Evolutionary conservation across 179 eudicot genomes (phyloP).

Genomic region (Sideroxylon spinosum): DNA sequence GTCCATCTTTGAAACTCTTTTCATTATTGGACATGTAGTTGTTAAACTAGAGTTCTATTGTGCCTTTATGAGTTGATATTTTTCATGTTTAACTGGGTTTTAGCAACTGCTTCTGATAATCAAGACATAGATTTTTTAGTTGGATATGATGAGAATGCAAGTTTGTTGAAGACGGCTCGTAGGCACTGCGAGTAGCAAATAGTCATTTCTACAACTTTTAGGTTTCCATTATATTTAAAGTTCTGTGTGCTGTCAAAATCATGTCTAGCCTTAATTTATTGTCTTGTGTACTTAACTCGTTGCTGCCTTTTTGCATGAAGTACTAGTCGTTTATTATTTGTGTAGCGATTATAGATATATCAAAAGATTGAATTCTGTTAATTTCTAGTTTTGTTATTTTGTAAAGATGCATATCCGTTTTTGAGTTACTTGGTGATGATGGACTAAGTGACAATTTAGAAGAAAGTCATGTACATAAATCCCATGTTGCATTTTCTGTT

Average conservation of each 20-base stretch:
- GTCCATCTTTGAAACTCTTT: not conserved
- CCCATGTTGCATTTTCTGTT: slow-evolving; percentile 82
- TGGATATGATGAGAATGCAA: slow-evolving; percentile 20
- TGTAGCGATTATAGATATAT: slow-evolving; percentile 4
- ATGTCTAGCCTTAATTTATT: not conserved
- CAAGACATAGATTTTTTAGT: slow-evolving; percentile 24
- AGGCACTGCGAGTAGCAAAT: slow-evolving; percentile 37
- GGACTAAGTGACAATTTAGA: slow-evolving; percentile 38
- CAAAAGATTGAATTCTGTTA: not conserved
- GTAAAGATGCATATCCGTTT: slow-evolving; percentile 49
- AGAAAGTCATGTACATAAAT: slow-evolving; percentile 42
- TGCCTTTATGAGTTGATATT: slow-evolving; percentile 5
- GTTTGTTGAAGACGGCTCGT: slow-evolving; percentile 32
- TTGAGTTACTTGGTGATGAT: slow-evolving; percentile 75
- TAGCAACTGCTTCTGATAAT: slow-evolving; percentile 23
- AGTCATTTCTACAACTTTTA: slow-evolving; percentile 1
- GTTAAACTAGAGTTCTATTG: not conserved
- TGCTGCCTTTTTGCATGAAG: slow-evolving; percentile 3
- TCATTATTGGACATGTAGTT: not conserved
- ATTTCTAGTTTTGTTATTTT: not conserved
- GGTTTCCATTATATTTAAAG: not conserved
- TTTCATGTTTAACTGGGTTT: slow-evolving; percentile 20
- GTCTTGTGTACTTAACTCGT: not conserved
- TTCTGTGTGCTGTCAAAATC: not conserved
- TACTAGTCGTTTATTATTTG: not conserved